A percentile compares a stretch with the other conserved stretches of the same genome.
Conservation (phyloP, 2,329 filamentous ascomycete genomes). For the Aspergillus glaucus region DNA sequence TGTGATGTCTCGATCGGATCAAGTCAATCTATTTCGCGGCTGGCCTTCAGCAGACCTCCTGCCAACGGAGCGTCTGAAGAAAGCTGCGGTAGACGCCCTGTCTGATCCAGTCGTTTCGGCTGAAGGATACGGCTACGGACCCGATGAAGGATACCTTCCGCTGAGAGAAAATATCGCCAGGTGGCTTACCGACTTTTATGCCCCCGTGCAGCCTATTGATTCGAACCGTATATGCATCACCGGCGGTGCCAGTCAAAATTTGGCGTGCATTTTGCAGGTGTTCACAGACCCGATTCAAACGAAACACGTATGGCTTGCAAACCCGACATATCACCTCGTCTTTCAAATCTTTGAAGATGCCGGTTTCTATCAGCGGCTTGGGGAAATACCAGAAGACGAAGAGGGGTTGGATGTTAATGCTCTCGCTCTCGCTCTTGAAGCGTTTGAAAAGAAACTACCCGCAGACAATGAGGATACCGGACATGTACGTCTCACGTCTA, state of each 20-base stretch:
- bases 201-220: conserved; percentile 31
- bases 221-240: conserved; percentile 66
- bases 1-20: background rate
- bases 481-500: background rate
- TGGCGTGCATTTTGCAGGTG: conserved; percentile 67
- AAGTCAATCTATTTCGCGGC: conserved; percentile 37
- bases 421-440: conserved; percentile 46
- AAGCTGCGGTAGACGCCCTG: conserved; percentile 55
- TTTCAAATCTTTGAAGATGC: conserved; percentile 74
- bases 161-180: conserved; percentile 59
- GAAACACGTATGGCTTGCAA: conserved; percentile 66
- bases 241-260: conserved; percentile 73
- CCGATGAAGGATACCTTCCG: conserved; percentile 63
- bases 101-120: conserved; percentile 50
- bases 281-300: conserved; percentile 73
- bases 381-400: conserved; percentile 66
- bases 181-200: conserved; percentile 63
- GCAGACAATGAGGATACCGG: background rate
- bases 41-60: conserved; percentile 53
- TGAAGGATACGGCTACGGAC: conserved; percentile 66
- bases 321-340: conserved; percentile 72
- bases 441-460: conserved; percentile 31
- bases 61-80: conserved; percentile 54
- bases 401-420: conserved; percentile 65
- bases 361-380: conserved; percentile 60